Evolutionary conservation across 2,329 filamentous ascomycete genomes (phyloP).

Genomic region (Didymella pinodella): DNA sequence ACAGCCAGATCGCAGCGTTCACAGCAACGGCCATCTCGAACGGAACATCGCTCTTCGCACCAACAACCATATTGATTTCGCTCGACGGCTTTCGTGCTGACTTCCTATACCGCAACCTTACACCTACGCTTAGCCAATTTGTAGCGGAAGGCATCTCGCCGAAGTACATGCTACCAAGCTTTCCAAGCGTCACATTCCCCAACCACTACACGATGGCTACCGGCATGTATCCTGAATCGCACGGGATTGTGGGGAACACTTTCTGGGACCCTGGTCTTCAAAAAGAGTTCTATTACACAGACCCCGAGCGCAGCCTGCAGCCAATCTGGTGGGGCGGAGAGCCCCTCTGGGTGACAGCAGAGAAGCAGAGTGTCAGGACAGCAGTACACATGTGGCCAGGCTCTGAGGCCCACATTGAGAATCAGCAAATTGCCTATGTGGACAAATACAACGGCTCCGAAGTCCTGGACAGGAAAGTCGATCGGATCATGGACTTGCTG

Average conservation of each 20-base stretch:
- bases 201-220: slow-evolving; percentile 93
- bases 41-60: slow-evolving; percentile 86
- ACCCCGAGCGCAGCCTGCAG: slow-evolving; percentile 76
- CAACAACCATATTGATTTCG: slow-evolving; percentile 92
- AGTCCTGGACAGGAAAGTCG: slow-evolving; percentile 75
- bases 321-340: slow-evolving; percentile 95
- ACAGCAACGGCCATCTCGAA: slow-evolving; percentile 65
- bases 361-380: slow-evolving; percentile 77
- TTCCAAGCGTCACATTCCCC: slow-evolving; percentile 95
- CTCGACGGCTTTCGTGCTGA: slow-evolving; percentile 96
- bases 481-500: slow-evolving; percentile 80
- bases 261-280: slow-evolving; percentile 86
- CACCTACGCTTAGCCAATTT: slow-evolving; percentile 80
- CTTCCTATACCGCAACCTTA: slow-evolving; percentile 83
- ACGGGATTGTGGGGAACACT: slow-evolving; percentile 91
- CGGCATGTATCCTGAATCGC: slow-evolving; percentile 88
- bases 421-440: slow-evolving; percentile 78
- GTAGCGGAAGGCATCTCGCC: slow-evolving; percentile 86
- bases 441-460: slow-evolving; percentile 87
- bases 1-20: slow-evolving; percentile 25
- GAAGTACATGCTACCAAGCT: slow-evolving; percentile 90
- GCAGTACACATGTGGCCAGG: slow-evolving; percentile 99
- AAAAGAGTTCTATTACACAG: slow-evolving; percentile 88
- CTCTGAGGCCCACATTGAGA: slow-evolving; percentile 83
- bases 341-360: slow-evolving; percentile 92